Evolutionary conservation across 1,284 basidiomycete species (phyloP).

Genomic region (Moesziomyces parantarcticus): DNA sequence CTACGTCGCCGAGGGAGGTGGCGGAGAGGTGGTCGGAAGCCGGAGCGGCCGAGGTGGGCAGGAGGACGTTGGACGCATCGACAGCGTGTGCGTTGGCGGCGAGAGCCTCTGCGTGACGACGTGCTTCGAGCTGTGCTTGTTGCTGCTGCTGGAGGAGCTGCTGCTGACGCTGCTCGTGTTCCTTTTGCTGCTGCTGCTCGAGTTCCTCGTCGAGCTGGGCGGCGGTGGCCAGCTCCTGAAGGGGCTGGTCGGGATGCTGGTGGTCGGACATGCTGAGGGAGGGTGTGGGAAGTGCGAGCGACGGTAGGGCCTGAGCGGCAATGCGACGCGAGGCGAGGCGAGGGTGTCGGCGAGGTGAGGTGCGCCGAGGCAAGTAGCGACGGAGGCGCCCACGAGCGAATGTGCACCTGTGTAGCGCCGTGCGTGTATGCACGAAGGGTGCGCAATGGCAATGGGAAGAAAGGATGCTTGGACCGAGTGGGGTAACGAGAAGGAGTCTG

Average conservation of each 20-base stretch:
- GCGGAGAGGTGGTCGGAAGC: slow-evolving; percentile 22
- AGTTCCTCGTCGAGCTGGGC: slow-evolving; percentile 49
- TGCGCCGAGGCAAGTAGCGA: too few species aligned
- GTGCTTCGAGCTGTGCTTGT: slow-evolving; percentile 29
- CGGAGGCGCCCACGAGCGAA: background rate
- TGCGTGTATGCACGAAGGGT: background rate
- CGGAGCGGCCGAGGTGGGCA: slow-evolving; percentile 7
- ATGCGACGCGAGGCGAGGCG: background rate
- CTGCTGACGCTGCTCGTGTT: slow-evolving; percentile 39
- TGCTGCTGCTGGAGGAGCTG: slow-evolving; percentile 41
- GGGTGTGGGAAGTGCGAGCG: background rate
- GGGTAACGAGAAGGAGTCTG: slow-evolving; percentile 13
- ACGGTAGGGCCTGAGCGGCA: too few species aligned
- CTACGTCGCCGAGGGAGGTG: slow-evolving; percentile 41
- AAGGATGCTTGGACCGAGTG: slow-evolving; percentile 3
- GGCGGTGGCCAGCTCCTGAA: slow-evolving; percentile 50
- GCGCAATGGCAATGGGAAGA: too few species aligned
- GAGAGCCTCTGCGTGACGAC: slow-evolving; percentile 23
- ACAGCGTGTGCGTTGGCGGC: slow-evolving; percentile 6
- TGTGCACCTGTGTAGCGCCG: slow-evolving; percentile 5
- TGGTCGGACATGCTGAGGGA: slow-evolving; percentile 35
- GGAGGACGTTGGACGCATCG: background rate
- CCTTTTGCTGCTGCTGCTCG: slow-evolving; percentile 45
- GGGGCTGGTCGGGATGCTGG: slow-evolving; percentile 43
- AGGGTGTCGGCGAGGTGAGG: background rate